Base-by-base conservation (phyloP, 164 flowering plant genomes). In the Aristolochia californica region DNA sequence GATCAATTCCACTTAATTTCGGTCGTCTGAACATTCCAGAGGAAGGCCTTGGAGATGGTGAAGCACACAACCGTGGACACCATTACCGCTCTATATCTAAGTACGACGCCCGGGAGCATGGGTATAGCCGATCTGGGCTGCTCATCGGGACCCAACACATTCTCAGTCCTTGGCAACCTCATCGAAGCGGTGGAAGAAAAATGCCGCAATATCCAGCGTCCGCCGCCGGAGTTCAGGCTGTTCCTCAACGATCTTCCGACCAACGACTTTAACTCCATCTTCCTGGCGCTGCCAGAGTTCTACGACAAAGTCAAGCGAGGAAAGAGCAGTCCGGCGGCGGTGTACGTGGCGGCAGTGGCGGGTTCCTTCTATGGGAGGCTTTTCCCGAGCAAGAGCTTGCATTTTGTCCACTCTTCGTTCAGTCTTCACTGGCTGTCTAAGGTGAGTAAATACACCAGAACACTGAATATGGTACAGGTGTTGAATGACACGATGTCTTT, bases 61-160 rank as follows among this genome's bases (percentile, higher is more conserved):
- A 87, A 76, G 64, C 76, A 75, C 74, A 75, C 78, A 68, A 79
- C 78, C 4, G 45, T 72, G 20, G 82, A 78, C 28, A 65, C 88
- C 55, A 61, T 85, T 11, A 57, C 73, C 55, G 75, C 79, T 43
- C 64, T 83, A 17, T 81, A 71, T 58, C 51, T 34, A 1, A 54
- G 57, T 23, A 62, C 66, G 12, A 57, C 67, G 25, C 78, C 87
- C 8, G 63, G 72, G 17, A 81, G 72, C 73, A 18, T 91, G 20
- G 70, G 76, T 70, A 75, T 88, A 43, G 94, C 91, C 27, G 97
- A 91, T 61, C 55, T 91, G 69, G 97, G 97, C 11, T 87, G 97
- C 51, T 85, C 94, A 4, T 85, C 93, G 0, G 97, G 97, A 28
- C 85, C 82, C 21, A 91, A 85, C 68, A 73, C 97, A 8, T 60